Conservation (phyloP, 2,329 filamentous ascomycete genomes). For the Fusarium sp. region DNA sequence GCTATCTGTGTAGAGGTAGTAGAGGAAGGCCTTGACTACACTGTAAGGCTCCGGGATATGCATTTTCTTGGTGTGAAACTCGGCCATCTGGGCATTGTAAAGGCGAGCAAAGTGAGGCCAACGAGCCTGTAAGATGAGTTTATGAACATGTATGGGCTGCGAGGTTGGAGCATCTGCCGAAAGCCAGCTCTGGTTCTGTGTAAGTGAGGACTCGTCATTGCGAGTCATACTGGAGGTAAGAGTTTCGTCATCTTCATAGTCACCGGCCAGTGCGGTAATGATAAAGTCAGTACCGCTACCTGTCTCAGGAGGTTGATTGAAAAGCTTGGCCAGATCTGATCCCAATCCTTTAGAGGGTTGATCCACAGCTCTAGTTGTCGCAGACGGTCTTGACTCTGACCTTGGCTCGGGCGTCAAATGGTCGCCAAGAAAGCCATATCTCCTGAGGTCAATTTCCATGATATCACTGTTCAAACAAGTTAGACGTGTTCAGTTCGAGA, state of each 20-base stretch:
- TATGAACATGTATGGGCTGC: conserved; percentile 91
- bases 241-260: conserved; percentile 75
- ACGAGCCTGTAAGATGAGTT: conserved; percentile 90
- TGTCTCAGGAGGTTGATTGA: conserved; percentile 85
- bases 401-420: conserved; percentile 69
- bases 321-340: conserved; percentile 84
- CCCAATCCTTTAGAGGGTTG: conserved; percentile 77
- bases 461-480: conserved; percentile 72
- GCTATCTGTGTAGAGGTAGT: conserved; percentile 96
- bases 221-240: conserved; percentile 63
- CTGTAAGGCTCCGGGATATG: conserved; percentile 97
- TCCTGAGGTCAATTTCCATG: conserved; percentile 89
- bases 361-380: conserved; percentile 60
- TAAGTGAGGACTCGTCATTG: conserved; percentile 52
- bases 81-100: conserved; percentile 94
- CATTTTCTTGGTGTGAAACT: conserved; percentile 97
- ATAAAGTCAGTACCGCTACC: conserved; percentile 91
- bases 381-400: conserved; percentile 61
- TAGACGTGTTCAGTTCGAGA: conserved; percentile 12
- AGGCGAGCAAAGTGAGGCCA: conserved; percentile 97
- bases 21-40: conserved; percentile 92
- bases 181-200: conserved; percentile 66
- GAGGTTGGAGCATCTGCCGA: conserved; percentile 74
- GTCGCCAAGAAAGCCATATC: conserved; percentile 90
- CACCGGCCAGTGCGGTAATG: conserved; percentile 87